Percentiles rank a stretch among this genome's conserved stretches.
These are phyloP conservation scores for Cyphellophora attinorum DNA, from an alignment of 2,329 filamentous ascomycete genomes.

Conservation along the genomic window DNA sequence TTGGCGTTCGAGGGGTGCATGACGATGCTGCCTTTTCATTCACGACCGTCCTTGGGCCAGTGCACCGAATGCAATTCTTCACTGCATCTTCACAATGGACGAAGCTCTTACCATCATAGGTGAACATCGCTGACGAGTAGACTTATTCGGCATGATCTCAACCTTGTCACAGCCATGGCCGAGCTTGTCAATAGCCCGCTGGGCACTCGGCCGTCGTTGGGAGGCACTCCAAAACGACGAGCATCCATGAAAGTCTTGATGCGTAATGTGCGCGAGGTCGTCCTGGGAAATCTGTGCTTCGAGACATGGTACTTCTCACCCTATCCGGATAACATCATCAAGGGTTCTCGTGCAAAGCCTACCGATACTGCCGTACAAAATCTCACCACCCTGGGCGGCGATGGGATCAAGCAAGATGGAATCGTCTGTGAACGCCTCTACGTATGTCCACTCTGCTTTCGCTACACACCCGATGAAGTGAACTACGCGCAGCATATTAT, in stretches of 20 bases:
- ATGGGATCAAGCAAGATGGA: slow-evolving; percentile 2
- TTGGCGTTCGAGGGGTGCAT: no score
- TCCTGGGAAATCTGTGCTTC: slow-evolving; percentile 75
- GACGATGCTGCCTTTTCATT: no score
- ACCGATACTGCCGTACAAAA: slow-evolving; percentile 11
- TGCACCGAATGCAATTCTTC: no score
- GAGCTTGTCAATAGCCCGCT: slow-evolving; percentile 1
- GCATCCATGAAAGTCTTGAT: slow-evolving; percentile 16
- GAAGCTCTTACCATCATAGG: no score
- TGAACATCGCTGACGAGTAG: no score
- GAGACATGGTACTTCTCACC: slow-evolving; percentile 89
- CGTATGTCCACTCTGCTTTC: slow-evolving; percentile 89
- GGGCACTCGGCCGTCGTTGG: not conserved
- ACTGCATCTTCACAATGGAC: no score
- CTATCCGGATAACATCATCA: slow-evolving; percentile 56
- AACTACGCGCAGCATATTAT: slow-evolving; percentile 40
- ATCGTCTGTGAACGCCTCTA: slow-evolving; percentile 7
- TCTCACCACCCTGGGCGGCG: slow-evolving; percentile 5
- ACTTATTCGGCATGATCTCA: not conserved
- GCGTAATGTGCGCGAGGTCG: slow-evolving; percentile 77
- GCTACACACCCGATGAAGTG: slow-evolving; percentile 54
- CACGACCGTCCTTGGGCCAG: no score
- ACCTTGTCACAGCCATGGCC: not conserved
- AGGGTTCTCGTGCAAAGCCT: slow-evolving; percentile 5
- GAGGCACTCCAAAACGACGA: slow-evolving; percentile 5